Conservation (phyloP, 169 alveolate genomes). For the Eimeria maxima region DNA sequence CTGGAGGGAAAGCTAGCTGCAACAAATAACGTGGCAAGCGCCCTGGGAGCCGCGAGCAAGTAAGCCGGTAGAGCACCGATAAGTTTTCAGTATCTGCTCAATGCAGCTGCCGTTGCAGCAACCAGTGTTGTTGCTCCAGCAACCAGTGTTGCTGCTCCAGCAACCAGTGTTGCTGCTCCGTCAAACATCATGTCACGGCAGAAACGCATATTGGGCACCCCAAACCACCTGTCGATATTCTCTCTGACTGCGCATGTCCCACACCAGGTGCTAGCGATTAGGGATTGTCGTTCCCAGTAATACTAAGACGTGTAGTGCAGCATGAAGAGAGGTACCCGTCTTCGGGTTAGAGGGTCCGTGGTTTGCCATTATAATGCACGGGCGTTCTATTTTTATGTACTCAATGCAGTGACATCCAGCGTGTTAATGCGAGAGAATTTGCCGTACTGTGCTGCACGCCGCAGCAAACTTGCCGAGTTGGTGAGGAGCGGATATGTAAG, state of each 20-base stretch:
- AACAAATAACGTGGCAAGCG: conserved; percentile 29
- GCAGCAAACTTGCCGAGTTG: conserved; percentile 44
- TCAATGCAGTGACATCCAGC: background rate
- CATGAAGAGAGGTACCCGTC: background rate
- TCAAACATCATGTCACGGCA: background rate
- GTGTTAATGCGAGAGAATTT: background rate
- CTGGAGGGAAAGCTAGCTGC: conserved; percentile 60
- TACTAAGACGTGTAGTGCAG: background rate
- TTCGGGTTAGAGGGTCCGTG: background rate
- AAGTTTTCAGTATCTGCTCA: background rate
- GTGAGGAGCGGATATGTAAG: background rate
- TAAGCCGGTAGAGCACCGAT: conserved; percentile 1
- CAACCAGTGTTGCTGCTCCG: background rate
- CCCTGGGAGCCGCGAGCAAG: conserved; percentile 32
- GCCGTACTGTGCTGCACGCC: background rate
- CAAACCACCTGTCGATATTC: background rate
- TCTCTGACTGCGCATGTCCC: background rate
- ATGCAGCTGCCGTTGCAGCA: background rate
- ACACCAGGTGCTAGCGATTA: background rate
- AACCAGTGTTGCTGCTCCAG: background rate
- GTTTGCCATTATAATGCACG: background rate
- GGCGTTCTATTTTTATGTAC: background rate
- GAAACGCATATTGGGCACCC: background rate
- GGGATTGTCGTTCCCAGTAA: background rate
- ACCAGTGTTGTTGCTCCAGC: background rate